phyloP scores from a whole-genome alignment of 139 green algal genomes.

The Chlorella sp. region DNA sequence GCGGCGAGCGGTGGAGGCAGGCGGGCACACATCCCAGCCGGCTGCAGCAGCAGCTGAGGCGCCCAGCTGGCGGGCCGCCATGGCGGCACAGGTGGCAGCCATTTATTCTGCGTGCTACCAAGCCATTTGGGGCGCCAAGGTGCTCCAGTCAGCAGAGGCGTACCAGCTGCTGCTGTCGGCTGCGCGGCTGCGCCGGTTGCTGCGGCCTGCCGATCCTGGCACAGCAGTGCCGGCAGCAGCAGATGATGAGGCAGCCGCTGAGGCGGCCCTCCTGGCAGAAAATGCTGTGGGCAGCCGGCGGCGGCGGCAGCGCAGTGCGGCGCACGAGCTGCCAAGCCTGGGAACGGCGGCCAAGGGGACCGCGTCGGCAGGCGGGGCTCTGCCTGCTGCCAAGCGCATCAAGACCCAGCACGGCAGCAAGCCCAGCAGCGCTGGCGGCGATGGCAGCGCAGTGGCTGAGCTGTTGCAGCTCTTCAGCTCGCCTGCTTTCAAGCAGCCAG shows the following conservation, averaged over 20 bases:
- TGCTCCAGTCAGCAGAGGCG: constrained; percentile 15
- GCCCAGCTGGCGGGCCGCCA: not conserved
- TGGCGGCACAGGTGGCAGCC: not conserved
- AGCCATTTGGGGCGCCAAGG: constrained; percentile 24
- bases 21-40: not conserved
- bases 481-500: not conserved
- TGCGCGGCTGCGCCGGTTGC: constrained; percentile 5
- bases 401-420: not conserved
- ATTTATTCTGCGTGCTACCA: constrained; percentile 19
- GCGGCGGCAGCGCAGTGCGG: not conserved
- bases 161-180: constrained; percentile 20
- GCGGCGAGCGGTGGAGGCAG: not conserved
- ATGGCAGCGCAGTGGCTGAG: not conserved
- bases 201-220: not conserved
- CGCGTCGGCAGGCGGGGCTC: not conserved
- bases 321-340: not conserved
- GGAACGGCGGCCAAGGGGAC: not conserved
- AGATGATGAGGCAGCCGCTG: not conserved
- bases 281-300: constrained; percentile 1
- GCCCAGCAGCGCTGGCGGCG: not conserved
- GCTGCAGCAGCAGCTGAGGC: not conserved
- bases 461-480: constrained; percentile 25
- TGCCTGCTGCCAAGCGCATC: not conserved
- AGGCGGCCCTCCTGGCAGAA: constrained; percentile 5
- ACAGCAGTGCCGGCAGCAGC: not conserved